A percentile compares a stretch with the other conserved stretches of the same genome.
phyloP scores from a whole-genome alignment of 1,284 basidiomycete genomes.

The Apiotrichum gamsii region DNA sequence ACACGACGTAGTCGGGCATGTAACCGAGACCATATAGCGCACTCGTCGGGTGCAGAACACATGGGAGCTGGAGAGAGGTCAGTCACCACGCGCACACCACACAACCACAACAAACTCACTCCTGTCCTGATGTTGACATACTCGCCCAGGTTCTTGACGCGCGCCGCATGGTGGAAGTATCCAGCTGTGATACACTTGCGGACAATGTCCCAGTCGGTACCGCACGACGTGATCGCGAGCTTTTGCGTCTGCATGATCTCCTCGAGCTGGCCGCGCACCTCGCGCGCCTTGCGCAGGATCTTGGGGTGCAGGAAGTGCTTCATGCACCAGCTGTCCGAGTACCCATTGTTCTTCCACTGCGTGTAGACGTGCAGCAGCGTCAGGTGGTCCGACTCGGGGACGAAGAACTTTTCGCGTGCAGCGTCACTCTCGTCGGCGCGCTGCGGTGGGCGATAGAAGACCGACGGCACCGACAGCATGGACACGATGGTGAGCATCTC shows the following conservation, averaged over 20 bases:
- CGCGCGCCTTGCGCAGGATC: slow-evolving; percentile 85
- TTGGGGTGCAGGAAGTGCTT: slow-evolving; percentile 96
- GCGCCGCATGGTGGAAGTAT: slow-evolving; percentile 97
- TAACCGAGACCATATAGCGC: slow-evolving; percentile 95
- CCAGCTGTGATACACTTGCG: slow-evolving; percentile 97
- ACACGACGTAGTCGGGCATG: slow-evolving; percentile 92
- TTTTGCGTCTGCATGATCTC: slow-evolving; percentile 99
- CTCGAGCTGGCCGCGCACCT: slow-evolving; percentile 92
- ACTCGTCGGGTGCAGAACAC: slow-evolving; percentile 81
- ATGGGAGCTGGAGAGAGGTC: slow-evolving; percentile 33
- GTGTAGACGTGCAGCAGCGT: slow-evolving; percentile 94
- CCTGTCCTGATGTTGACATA: slow-evolving; percentile 98
- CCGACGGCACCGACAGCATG: slow-evolving; percentile 95
- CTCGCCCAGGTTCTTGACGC: slow-evolving; percentile 97
- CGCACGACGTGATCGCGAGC: slow-evolving; percentile 80
- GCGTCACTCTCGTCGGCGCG: slow-evolving; percentile 94
- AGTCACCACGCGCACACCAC: slow-evolving; percentile 12
- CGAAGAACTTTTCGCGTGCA: slow-evolving; percentile 95
- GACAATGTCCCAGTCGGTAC: slow-evolving; percentile 92
- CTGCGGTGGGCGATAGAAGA: slow-evolving; percentile 93
- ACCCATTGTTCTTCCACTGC: slow-evolving; percentile 93
- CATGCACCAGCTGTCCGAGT: slow-evolving; percentile 87
- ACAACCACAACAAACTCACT: slow-evolving; percentile 45
- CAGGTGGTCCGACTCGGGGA: slow-evolving; percentile 94
- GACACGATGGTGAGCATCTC: slow-evolving; percentile 99